Percentiles rank a stretch among this genome's conserved stretches.
phyloP scores from a whole-genome alignment of 768 basidiomycete species.

The Lyophyllum semitale region DNA sequence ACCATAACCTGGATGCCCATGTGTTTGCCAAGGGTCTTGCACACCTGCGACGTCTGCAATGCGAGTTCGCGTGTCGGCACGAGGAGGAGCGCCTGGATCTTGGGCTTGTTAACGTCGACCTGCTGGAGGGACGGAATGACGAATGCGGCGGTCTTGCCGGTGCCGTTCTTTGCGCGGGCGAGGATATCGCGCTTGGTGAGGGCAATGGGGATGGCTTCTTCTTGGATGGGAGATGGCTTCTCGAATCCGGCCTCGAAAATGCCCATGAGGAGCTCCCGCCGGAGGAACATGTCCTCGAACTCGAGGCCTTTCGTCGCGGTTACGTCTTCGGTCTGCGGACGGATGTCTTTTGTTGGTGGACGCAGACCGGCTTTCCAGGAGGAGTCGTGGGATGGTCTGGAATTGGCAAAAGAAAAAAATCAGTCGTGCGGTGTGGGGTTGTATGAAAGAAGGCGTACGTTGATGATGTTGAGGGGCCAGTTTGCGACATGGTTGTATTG shows the following conservation, averaged over 20 bases:
- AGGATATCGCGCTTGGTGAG: constrained; percentile 92
- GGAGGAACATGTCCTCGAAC: constrained; percentile 92
- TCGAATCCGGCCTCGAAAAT: constrained; percentile 99
- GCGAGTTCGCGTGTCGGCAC: constrained; percentile 99
- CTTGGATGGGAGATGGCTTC: constrained; percentile 96
- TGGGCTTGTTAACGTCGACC: constrained; percentile 77
- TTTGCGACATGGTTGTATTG: constrained; percentile 27
- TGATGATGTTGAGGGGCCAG: constrained; percentile 32
- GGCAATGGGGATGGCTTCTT: constrained; percentile 96
- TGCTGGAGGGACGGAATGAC: constrained; percentile 96
- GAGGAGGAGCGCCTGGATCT: constrained; percentile 95
- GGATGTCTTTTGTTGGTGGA: constrained; percentile 85
- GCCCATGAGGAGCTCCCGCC: constrained; percentile 97
- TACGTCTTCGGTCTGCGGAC: constrained; percentile 98
- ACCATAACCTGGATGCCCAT: constrained; percentile 98
- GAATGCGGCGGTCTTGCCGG: constrained; percentile 98
- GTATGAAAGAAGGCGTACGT: constrained; percentile 22
- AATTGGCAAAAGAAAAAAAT: not conserved
- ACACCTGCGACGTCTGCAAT: constrained; percentile 97
- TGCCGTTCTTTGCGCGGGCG: constrained; percentile 95
- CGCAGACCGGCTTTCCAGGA: constrained; percentile 80
- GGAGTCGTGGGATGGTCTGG: constrained; percentile 37
- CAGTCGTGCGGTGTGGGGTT: not conserved
- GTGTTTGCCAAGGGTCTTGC: constrained; percentile 95
- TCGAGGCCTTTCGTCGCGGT: constrained; percentile 91